phyloP scores from a whole-genome alignment of 129 eudicot species.

The Logfia minima region DNA sequence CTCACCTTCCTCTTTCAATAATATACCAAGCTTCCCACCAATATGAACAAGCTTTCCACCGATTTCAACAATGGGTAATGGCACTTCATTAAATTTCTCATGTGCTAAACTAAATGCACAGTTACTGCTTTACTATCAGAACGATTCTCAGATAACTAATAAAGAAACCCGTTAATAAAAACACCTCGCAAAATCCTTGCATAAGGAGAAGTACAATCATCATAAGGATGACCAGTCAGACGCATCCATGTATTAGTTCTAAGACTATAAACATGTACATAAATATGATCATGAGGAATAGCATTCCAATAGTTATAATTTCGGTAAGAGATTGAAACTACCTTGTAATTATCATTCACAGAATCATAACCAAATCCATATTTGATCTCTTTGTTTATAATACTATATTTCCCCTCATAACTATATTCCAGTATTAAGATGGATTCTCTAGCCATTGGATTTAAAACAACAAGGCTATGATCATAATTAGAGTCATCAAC shows the following conservation, averaged over 20 bases:
- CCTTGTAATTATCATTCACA: constrained; percentile 46
- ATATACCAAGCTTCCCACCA: constrained; percentile 26
- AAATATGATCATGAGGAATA: constrained; percentile 25
- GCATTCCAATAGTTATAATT: constrained; percentile 23
- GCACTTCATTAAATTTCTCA: constrained; percentile 45
- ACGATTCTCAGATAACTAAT: constrained; percentile 41
- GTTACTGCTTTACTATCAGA: constrained; percentile 19
- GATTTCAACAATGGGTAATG: constrained; percentile 29
- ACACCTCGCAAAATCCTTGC: constrained; percentile 32
- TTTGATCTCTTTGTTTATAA: constrained; percentile 24
- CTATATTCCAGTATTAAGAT: constrained; percentile 27
- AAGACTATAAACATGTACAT: constrained; percentile 46
- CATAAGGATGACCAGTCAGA: constrained; percentile 40
- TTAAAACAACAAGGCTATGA: constrained; percentile 27
- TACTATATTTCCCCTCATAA: not conserved
- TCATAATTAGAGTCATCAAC: not conserved
- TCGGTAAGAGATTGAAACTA: constrained; percentile 45
- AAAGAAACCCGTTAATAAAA: constrained; percentile 46
- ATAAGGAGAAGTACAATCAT: constrained; percentile 36
- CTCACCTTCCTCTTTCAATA: constrained; percentile 9
- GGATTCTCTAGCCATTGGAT: constrained; percentile 41
- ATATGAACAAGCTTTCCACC: constrained; percentile 26
- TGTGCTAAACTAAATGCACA: constrained; percentile 44
- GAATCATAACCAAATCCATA: constrained; percentile 68
- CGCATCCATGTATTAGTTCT: constrained; percentile 45